A percentile compares a stretch with the other conserved stretches of the same genome.
Conservation (phyloP, 2,329 filamentous ascomycete genomes). For the Mycocentrospora acerina region DNA sequence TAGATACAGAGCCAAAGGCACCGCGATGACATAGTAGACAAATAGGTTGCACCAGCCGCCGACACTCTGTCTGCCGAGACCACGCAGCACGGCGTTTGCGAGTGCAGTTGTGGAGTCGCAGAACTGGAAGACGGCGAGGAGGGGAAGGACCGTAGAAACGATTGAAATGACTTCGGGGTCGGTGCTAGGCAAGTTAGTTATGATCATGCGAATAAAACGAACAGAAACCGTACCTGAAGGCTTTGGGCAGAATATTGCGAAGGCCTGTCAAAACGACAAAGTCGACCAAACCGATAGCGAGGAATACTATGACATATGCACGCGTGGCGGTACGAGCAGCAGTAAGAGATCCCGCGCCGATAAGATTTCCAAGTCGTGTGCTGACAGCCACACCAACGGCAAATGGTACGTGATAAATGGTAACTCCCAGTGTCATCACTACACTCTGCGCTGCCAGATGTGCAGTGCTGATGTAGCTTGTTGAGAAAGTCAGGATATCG, state of each 20-base stretch:
- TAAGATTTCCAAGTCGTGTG: constrained; percentile 43
- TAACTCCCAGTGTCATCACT: constrained; percentile 37
- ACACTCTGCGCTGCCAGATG: constrained; percentile 76
- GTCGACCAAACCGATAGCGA: constrained; percentile 38
- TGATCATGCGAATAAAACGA: too few relatives aligned
- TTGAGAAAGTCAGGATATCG: constrained; percentile 64
- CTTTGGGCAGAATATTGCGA: constrained; percentile 34
- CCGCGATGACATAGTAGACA: constrained; percentile 43
- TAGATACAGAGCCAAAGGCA: constrained; percentile 40
- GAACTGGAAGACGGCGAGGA: constrained; percentile 42
- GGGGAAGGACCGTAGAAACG: constrained; percentile 35
- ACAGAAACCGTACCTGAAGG: constrained; percentile 19
- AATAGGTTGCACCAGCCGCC: constrained; percentile 43
- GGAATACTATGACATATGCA: constrained; percentile 36
- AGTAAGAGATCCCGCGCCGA: constrained; percentile 39
- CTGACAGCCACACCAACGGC: constrained; percentile 42
- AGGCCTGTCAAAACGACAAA: constrained; percentile 32
- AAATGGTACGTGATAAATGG: constrained; percentile 46
- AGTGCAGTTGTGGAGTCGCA: constrained; percentile 42
- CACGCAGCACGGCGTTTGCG: constrained; percentile 40
- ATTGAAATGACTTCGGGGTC: constrained; percentile 40
- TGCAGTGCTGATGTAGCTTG: constrained; percentile 75
- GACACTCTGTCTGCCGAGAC: constrained; percentile 42
- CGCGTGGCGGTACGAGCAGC: constrained; percentile 38
- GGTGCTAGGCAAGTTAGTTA: constrained; percentile 8